Base-by-base conservation (phyloP, 495 filamentous ascomycete species). In the Sabuloglossum arenarium region DNA sequence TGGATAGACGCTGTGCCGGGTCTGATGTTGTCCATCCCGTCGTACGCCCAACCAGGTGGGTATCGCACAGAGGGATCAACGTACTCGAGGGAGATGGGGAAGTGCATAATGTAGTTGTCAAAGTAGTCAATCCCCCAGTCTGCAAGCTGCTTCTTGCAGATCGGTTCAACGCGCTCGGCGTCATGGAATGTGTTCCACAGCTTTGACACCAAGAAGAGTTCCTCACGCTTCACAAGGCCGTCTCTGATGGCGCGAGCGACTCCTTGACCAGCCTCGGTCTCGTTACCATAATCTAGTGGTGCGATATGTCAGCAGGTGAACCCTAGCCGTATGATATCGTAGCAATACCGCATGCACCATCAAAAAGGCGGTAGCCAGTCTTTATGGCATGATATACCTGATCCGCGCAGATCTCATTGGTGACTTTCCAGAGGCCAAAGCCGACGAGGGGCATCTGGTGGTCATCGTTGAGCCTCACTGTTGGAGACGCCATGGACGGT, bases 131-230 rank as follows among this genome's bases (percentile, higher is more conserved):
- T 63, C 42, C 81, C 80, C 84, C 83, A 87, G 75, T 87, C 84
- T 58, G 74, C 69, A 11, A 88, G 76, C 64, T 88, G 86, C 65
- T 81, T 83, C 61, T 72, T 74, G 68, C 71, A 72, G 59, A 87
- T 86, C 32, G 81, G 80, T 70, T 81, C 80, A 58, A 88, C 85
- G 58, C 74, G 73, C 59, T 85, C 77, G 57, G 68, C 73, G 52
- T 86, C 82, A 71, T 89, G 85, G 76, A 86, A 91, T 65, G 77
- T 80, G 73, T 89, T 89, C 88, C 88, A 94, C 54, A 94, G 79
- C 73, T 94, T 94, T 63, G 84, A 86, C 56, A 87, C 85, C 65
- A 94, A 78, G 78, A 94, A 94, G 68, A 93, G 82, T 31, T 94
- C 86, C 66, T 80, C 75, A 57, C 88, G 84, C 71, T 81, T 89